These are phyloP conservation scores for Antrodiella citrinella DNA, from an alignment of 768 basidiomycete genomes.

Conservation along the genomic window DNA sequence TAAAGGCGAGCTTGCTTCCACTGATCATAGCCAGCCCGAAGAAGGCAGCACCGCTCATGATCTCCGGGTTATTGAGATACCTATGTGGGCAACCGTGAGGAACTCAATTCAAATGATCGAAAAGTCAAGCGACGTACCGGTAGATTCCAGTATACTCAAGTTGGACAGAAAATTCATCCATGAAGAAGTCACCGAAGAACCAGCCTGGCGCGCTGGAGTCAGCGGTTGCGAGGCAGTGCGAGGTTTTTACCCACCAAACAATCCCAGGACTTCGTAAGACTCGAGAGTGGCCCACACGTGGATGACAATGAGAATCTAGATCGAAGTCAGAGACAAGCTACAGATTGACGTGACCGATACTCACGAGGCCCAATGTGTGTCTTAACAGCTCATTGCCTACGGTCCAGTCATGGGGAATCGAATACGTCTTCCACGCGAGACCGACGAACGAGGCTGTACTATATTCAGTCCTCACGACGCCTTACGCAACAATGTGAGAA, in stretches of 20 bases:
- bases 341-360: constrained; percentile 22
- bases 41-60: constrained; percentile 93
- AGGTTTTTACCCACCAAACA: constrained; percentile 57
- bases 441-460: constrained; percentile 71
- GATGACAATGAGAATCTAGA: constrained; percentile 56
- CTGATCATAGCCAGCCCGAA: constrained; percentile 90
- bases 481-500: constrained; percentile 1
- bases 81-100: constrained; percentile 28
- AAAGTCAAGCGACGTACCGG: constrained; percentile 42
- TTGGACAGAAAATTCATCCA: constrained; percentile 84
- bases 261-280: constrained; percentile 87
- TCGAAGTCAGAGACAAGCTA: constrained; percentile 1
- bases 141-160: constrained; percentile 97
- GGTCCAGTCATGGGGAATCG: constrained; percentile 75
- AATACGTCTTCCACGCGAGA: constrained; percentile 87
- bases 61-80: constrained; percentile 91
- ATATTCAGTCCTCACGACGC: not conserved
- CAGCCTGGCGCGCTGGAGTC: constrained; percentile 49
- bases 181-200: constrained; percentile 98
- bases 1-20: constrained; percentile 84
- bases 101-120: not conserved
- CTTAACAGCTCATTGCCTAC: constrained; percentile 81
- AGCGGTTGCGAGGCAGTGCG: not conserved
- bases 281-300: constrained; percentile 90
- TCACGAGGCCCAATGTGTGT: constrained; percentile 80